Percentiles rank a stretch among this genome's conserved stretches.
Evolutionary conservation across 139 green algal genomes (phyloP).

Genomic region (Chlamydomonas sp.): DNA sequence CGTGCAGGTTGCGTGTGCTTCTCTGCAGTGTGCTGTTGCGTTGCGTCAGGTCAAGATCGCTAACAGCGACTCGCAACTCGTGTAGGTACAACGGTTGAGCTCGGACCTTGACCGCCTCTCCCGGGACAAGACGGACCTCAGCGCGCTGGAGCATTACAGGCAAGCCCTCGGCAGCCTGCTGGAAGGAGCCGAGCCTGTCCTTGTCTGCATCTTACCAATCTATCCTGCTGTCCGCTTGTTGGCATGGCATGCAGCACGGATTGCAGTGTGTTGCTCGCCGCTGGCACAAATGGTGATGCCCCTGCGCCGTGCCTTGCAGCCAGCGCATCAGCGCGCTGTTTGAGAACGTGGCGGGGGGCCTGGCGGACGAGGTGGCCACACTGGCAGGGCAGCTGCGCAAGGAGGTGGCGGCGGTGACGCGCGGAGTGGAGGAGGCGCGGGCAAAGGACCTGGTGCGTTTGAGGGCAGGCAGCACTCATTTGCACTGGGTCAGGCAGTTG

Average conservation of each 20-base stretch:
- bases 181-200: neutral
- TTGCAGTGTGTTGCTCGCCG: no score
- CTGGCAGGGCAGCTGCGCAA: conserved; percentile 14
- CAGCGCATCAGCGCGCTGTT: conserved; percentile 26
- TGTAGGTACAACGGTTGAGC: conserved; percentile 38
- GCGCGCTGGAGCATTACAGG: conserved; percentile 54
- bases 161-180: conserved; percentile 1
- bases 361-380: conserved; percentile 42
- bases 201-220: no score
- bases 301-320: no score
- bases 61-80: neutral
- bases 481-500: no score
- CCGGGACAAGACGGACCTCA: conserved; percentile 50
- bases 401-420: conserved; percentile 6
- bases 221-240: no score
- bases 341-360: conserved; percentile 25
- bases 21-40: neutral
- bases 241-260: no score
- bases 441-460: neutral
- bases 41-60: neutral
- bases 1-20: no score
- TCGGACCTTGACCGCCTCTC: conserved; percentile 45
- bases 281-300: no score
- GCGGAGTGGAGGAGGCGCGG: neutral
- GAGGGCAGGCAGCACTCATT: neutral